These are phyloP conservation scores for Juglanconis juglandina DNA, from an alignment of 2,329 filamentous ascomycete genomes.

Conservation along the genomic window DNA sequence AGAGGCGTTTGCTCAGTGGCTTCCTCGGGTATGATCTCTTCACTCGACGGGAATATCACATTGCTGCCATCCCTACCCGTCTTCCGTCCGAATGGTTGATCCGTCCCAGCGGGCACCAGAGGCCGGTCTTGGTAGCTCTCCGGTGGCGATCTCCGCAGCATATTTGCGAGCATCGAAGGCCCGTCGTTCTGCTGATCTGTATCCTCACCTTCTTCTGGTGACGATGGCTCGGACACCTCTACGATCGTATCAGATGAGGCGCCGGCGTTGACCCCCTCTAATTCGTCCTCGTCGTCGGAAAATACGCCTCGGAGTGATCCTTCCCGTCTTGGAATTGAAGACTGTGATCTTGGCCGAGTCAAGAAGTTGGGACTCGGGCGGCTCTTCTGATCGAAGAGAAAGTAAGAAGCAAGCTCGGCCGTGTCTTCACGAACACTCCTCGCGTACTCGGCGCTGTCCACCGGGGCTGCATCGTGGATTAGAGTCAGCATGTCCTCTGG, in stretches of 20 bases:
- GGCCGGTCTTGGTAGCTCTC: slow-evolving; percentile 26
- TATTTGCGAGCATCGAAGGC: slow-evolving; percentile 45
- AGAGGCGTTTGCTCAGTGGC: slow-evolving; percentile 46
- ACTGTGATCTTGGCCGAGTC: slow-evolving; percentile 33
- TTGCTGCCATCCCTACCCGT: slow-evolving; percentile 17
- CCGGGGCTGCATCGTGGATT: slow-evolving; percentile 37
- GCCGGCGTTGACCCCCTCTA: slow-evolving; percentile 18
- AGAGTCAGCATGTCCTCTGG: not conserved
- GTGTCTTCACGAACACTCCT: slow-evolving; percentile 81
- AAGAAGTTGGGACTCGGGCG: slow-evolving; percentile 45
- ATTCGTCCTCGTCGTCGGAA: slow-evolving; percentile 28
- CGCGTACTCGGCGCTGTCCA: slow-evolving; percentile 71
- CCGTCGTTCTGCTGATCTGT: slow-evolving; percentile 27
- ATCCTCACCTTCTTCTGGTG: slow-evolving; percentile 39
- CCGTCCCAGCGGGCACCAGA: not conserved
- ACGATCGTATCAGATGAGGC: slow-evolving; percentile 50
- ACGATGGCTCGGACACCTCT: slow-evolving; percentile 59
- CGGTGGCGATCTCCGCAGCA: slow-evolving; percentile 49
- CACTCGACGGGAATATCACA: not conserved
- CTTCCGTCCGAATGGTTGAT: slow-evolving; percentile 10
- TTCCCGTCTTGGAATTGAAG: slow-evolving; percentile 24
- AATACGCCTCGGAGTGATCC: not conserved
- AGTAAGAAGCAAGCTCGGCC: slow-evolving; percentile 79
- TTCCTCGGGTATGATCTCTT: slow-evolving; percentile 1
- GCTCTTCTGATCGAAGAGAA: slow-evolving; percentile 62